Base-by-base conservation (phyloP, 352 stramenopile genomes). In the Lagenidium giganteum region DNA sequence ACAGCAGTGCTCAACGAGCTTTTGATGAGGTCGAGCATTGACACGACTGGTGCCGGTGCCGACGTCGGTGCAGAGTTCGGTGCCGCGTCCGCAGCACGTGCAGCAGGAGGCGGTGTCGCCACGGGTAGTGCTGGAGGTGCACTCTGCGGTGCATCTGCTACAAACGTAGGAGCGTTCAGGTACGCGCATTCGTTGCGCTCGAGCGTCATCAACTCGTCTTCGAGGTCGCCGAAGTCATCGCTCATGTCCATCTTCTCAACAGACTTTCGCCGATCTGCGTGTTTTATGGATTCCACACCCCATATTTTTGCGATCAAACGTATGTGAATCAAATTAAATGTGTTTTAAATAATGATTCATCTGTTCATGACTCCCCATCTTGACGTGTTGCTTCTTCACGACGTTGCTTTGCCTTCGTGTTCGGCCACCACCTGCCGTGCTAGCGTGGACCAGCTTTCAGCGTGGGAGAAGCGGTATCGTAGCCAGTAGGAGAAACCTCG, bases 381-480 rank as follows among this genome's bases (percentile, higher is more conserved):
- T n/a, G n/a, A n/a, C n/a, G n/a, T n/a, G n/a, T n/a, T n/a, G n/a
- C n/a, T n/a, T n/a, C n/a, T n/a, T n/a, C n/a, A n/a, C n/a, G n/a
- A n/a, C n/a, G n/a, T n/a, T n/a, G n/a, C n/a, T n/a, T n/a, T n/a
- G n/a, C n/a, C n/a, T n/a, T n/a, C n/a, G n/a, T n/a, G n/a, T n/a
- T n/a, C n/a, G n/a, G n/a, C n/a, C n/a, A 94, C 53, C 23, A 85
- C 69, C 22, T 79, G 70, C 53, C 74, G 58, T 16, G 79, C 80
- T 6, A 92, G 44, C 4, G 54, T 54, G 31, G 80, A 70, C 83
- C 83, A 95, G 59, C 81, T 89, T 44, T 90, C 59, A 5, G 83
- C 78, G 53, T 89, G 76, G 12, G 83, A 95, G 51, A 90, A 88
- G 46, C 86, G 82, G 64, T 92, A 93, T 50, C 88, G 78, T 22